Evolutionary conservation across 2,329 filamentous ascomycete genomes (phyloP).

Genomic region (Sarocladium kiliense): DNA sequence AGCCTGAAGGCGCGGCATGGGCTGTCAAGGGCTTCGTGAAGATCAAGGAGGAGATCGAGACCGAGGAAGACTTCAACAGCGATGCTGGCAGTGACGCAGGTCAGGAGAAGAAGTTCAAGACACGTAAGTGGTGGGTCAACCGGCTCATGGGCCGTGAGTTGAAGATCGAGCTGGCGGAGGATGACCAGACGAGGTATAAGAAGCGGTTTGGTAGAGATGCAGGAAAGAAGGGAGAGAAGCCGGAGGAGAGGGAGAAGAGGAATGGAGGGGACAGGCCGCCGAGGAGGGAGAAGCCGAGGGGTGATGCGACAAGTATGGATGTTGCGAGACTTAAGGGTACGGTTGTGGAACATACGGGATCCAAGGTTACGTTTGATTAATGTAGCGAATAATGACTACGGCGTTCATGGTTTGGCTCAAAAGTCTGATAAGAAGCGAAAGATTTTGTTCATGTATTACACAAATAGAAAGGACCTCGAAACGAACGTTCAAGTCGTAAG

Average conservation of each 20-base stretch:
- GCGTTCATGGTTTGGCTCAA: background rate
- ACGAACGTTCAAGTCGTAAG: constrained; percentile 9
- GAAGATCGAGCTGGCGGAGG: constrained; percentile 90
- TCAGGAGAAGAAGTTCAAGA: constrained; percentile 49
- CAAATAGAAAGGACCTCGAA: constrained; percentile 15
- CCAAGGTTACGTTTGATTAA: constrained; percentile 73
- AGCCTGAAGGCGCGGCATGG: constrained; percentile 64
- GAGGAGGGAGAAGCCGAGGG: constrained; percentile 14
- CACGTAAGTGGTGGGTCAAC: constrained; percentile 78
- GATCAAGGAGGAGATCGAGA: constrained; percentile 60
- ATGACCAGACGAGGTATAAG: constrained; percentile 82
- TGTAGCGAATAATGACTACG: background rate
- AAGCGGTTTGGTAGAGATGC: constrained; percentile 83
- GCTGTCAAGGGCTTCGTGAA: constrained; percentile 74
- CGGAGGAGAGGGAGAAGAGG: constrained; percentile 19
- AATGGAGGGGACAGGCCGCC: constrained; percentile 30
- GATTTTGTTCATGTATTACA: constrained; percentile 1
- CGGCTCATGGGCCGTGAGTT: constrained; percentile 73
- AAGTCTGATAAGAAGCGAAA: background rate
- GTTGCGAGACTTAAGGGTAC: constrained; percentile 67
- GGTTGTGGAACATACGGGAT: constrained; percentile 73
- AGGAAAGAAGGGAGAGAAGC: constrained; percentile 28
- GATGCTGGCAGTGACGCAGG: constrained; percentile 37
- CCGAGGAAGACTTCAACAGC: constrained; percentile 55
- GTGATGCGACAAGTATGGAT: constrained; percentile 36